These are phyloP conservation scores for Cercospora brassicicola DNA, from an alignment of 2,329 filamentous ascomycete genomes.

Conservation along the genomic window DNA sequence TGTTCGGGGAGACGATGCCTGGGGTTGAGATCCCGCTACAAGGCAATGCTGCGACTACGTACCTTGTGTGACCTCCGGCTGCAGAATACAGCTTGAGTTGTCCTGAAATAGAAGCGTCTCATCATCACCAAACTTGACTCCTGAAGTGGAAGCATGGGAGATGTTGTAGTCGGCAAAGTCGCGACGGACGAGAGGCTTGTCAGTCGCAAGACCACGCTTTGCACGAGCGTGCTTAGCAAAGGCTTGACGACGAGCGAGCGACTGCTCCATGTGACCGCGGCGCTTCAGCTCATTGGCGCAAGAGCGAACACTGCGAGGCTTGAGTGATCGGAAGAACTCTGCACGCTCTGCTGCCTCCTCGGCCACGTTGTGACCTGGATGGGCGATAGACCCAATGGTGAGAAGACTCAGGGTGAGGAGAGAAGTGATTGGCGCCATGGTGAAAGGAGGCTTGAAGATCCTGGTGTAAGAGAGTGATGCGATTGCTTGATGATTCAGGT, in stretches of 20 bases:
- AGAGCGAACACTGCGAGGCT: slow-evolving; percentile 27
- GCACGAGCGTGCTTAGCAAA: slow-evolving; percentile 25
- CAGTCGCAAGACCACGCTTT: slow-evolving; percentile 23
- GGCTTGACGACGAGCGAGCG: slow-evolving; percentile 29
- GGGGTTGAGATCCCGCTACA: background rate
- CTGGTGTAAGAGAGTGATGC: background rate
- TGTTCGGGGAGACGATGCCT: background rate
- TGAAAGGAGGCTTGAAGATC: background rate
- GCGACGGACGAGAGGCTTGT: slow-evolving; percentile 27
- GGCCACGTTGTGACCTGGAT: slow-evolving; percentile 27
- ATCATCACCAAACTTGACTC: slow-evolving; percentile 28
- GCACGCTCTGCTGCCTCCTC: slow-evolving; percentile 30
- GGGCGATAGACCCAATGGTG: slow-evolving; percentile 23
- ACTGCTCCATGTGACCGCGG: slow-evolving; percentile 25
- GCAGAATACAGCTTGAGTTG: slow-evolving; percentile 35
- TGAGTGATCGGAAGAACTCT: slow-evolving; percentile 23
- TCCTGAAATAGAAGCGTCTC: slow-evolving; percentile 26
- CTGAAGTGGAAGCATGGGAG: slow-evolving; percentile 27
- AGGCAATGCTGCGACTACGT: background rate
- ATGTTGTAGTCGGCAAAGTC: slow-evolving; percentile 30
- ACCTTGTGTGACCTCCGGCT: slow-evolving; percentile 34
- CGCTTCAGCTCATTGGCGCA: slow-evolving; percentile 26
- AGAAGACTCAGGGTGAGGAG: slow-evolving; percentile 22
- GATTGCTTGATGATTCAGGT: background rate
- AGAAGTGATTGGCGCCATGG: slow-evolving; percentile 22